Evolutionary conservation across 83 land plant species (phyloP).

Genomic region (Thuja plicata): DNA sequence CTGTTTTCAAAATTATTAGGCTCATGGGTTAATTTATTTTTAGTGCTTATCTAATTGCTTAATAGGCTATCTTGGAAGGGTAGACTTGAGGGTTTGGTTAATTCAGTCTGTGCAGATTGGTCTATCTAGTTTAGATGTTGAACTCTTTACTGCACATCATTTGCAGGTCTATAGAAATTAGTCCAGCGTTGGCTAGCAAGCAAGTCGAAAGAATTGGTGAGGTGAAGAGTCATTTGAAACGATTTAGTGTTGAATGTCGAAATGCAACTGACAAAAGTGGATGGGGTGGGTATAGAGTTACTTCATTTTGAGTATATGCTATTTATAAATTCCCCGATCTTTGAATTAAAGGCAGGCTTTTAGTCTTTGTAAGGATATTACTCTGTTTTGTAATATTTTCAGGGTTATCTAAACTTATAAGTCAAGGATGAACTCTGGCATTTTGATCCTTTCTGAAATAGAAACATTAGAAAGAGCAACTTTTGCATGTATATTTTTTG

Average conservation of each 20-base stretch:
- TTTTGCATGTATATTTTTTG: background rate
- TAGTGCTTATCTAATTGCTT: background rate
- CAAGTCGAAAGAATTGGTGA: constrained; percentile 76
- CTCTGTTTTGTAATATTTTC: background rate
- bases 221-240: constrained; percentile 61
- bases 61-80: background rate
- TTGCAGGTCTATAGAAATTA: constrained; percentile 94
- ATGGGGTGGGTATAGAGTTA: constrained; percentile 73
- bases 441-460: background rate
- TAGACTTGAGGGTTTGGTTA: background rate
- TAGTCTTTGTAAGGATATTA: background rate
- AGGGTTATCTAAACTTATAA: background rate
- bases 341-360: background rate
- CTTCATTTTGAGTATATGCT: background rate
- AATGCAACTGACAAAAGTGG: constrained; percentile 80
- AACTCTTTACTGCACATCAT: background rate
- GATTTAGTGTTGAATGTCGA: constrained; percentile 76
- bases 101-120: background rate
- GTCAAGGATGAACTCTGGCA: background rate
- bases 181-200: constrained; percentile 76
- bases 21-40: background rate
- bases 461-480: background rate
- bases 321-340: background rate
- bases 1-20: background rate
- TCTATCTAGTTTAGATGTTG: background rate